Evolutionary conservation across 176 grass and related monocot species (phyloP), one percentile per base, ranked within the genome.

Genomic region (Elaeis guineensis): DNA sequence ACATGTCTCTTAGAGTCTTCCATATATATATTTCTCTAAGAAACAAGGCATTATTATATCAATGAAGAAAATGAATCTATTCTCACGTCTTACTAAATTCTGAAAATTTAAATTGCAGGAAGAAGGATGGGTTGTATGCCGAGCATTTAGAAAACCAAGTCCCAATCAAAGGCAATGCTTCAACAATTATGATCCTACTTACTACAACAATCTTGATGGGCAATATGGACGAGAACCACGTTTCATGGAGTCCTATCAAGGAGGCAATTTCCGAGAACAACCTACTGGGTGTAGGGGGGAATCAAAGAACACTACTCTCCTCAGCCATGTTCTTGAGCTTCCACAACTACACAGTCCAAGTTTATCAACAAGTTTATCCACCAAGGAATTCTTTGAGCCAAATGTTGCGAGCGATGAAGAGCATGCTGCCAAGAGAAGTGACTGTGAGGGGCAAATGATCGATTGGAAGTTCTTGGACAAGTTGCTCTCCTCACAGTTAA

Each of bases 51-150:
- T 44, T 2, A 44, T 44, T 6, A 44, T 44, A 44, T 44, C 9
- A 44, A 12, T 14, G 35, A 44, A 44, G 35, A 44, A 12, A 14
- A 44, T 12, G 35, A 44, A 44, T 44, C 35, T 44, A 44, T 44
- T 44, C 6, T 12, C 35, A 14, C 0, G 35, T 2, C 35, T 44
- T 12, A 3, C 11, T 12, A 6, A 6, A 50, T 23, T 50, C 25
- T 23, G 16, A 39, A 63, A 51, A n/a, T 3, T 64, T 54, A 2
- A 62, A 50, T 8, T 53, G 19, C 73, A 95, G 86, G 83, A 90
- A 85, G 86, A 95, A 79, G 86, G 91, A 54, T 95, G 91, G 91
- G 86, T 95, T 22, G 91, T 95, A n/a, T 95, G 91, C 71, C 80
- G 90, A 6, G 90, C 86, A 6, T 95, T 95, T 32, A 70, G 59